Conservation (phyloP, 2,329 filamentous ascomycete species). For the Verticillium longisporum region DNA sequence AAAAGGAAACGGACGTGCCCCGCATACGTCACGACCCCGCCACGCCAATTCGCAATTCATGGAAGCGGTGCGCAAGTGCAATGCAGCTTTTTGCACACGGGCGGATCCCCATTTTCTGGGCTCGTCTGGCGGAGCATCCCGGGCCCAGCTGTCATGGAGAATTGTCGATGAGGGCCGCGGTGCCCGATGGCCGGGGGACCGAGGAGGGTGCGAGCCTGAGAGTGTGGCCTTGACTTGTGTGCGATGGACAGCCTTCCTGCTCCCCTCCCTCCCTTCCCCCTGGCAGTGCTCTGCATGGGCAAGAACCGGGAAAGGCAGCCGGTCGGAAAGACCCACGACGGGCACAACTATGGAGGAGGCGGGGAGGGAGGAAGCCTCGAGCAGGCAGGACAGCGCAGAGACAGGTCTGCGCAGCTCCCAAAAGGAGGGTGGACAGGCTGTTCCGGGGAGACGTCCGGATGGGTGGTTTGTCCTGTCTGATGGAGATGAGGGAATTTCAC, state of each 20-base stretch:
- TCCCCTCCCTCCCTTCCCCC: not conserved
- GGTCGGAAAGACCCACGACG: not conserved
- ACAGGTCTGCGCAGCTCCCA: not conserved
- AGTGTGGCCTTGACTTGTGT: not conserved
- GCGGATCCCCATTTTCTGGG: not conserved
- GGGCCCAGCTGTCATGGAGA: not conserved
- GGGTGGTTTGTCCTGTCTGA: not conserved
- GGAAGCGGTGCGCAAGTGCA: not conserved
- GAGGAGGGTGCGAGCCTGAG: not conserved
- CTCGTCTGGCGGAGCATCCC: not conserved
- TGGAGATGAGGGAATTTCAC: slow-evolving; percentile 12
- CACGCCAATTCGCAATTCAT: not conserved
- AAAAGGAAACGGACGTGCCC: slow-evolving; percentile 4
- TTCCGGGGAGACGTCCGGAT: slow-evolving; percentile 8
- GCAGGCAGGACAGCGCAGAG: not conserved
- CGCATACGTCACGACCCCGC: slow-evolving; percentile 9
- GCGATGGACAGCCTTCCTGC: not conserved
- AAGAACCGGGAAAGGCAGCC: not conserved
- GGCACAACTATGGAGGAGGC: not conserved
- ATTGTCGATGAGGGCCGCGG: not conserved
- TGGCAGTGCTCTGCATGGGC: not conserved
- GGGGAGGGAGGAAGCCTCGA: not conserved
- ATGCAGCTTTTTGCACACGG: not conserved
- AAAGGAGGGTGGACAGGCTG: slow-evolving; percentile 2
- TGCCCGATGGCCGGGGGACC: not conserved